These are phyloP conservation scores for Colletotrichum sp. DNA, from an alignment of 2,329 filamentous ascomycete genomes.

Conservation along the genomic window DNA sequence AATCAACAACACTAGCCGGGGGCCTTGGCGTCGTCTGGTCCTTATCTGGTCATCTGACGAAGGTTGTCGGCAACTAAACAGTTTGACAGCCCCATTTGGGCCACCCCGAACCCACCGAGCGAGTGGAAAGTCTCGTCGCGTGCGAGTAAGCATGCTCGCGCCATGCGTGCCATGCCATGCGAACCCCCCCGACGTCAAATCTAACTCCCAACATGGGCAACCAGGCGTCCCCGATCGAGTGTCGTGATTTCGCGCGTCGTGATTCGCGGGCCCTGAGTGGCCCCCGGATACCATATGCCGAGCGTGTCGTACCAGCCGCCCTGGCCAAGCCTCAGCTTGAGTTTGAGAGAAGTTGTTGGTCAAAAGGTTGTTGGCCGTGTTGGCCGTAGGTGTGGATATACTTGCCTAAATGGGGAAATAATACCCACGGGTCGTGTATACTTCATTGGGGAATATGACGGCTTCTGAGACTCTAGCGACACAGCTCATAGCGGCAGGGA, in stretches of 20 bases:
- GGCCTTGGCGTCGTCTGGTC: background rate
- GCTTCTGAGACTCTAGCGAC: no score
- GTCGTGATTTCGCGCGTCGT: no score
- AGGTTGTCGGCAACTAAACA: no score
- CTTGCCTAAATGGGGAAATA: background rate
- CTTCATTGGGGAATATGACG: no score
- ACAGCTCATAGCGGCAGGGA: no score
- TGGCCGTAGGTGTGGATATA: no score
- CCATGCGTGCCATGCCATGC: no score
- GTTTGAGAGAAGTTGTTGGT: background rate
- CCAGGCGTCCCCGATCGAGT: background rate
- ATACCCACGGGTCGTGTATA: background rate
- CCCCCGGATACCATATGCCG: background rate
- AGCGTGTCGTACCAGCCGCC: background rate
- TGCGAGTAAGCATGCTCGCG: no score
- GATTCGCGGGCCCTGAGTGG: no score
- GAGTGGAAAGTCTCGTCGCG: no score
- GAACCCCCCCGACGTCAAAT: background rate
- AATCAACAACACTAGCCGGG: accelerated
- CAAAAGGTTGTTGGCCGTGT: background rate
- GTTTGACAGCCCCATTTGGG: no score
- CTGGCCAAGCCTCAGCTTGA: background rate
- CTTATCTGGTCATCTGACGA: background rate
- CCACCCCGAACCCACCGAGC: no score
- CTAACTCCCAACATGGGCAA: background rate